phyloP scores from a whole-genome alignment of 805 yeast genomes.

The Ascoidea rubescens region DNA sequence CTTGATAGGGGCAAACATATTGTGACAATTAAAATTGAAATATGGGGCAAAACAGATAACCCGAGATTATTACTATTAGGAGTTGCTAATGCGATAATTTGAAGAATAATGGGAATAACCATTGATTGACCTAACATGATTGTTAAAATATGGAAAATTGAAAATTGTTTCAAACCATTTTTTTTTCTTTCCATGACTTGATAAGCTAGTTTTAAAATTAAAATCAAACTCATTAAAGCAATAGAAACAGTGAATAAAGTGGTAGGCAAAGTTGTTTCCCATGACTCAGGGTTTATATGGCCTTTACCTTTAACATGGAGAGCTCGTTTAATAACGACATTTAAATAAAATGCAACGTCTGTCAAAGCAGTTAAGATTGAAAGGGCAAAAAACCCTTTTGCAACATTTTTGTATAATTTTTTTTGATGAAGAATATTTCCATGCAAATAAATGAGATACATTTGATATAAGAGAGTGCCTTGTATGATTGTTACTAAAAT shows the following conservation, averaged over 20 bases:
- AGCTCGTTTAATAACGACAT: constrained; percentile 32
- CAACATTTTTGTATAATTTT: constrained; percentile 18
- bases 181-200: constrained; percentile 64
- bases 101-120: constrained; percentile 60
- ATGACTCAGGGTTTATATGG: constrained; percentile 15
- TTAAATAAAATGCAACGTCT: constrained; percentile 45
- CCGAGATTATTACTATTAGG: constrained; percentile 23
- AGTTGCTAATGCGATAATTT: constrained; percentile 35
- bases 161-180: constrained; percentile 74
- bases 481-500: constrained; percentile 50
- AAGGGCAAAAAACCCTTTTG: constrained; percentile 23
- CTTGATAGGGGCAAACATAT: constrained; percentile 72
- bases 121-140: constrained; percentile 77
- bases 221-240: constrained; percentile 42
- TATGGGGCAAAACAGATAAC: constrained; percentile 18
- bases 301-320: constrained; percentile 19
- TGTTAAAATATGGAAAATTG: constrained; percentile 63
- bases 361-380: constrained; percentile 34
- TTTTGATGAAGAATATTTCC: constrained; percentile 20
- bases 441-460: constrained; percentile 53
- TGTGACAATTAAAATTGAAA: constrained; percentile 50
- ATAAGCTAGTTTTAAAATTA: constrained; percentile 46
- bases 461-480: constrained; percentile 56
- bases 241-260: constrained; percentile 61
- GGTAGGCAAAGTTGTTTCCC: constrained; percentile 38